Conservation (phyloP, 495 filamentous ascomycete genomes). For the Chaetomidium leptoderma region DNA sequence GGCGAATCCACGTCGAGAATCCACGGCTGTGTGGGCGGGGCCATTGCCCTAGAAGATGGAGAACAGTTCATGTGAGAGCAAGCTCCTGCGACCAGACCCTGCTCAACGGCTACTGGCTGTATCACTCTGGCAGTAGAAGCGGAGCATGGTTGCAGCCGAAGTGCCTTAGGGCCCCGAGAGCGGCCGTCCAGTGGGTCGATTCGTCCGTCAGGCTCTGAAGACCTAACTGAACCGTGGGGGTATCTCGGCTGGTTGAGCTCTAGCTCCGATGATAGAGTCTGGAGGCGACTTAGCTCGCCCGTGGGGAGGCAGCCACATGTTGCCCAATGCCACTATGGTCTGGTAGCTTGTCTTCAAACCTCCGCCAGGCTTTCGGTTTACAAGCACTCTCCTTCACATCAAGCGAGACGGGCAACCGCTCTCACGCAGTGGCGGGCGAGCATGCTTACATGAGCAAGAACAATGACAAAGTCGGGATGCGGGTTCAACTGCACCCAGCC, state of each 20-base stretch:
- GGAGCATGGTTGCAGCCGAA: slow-evolving; percentile 22
- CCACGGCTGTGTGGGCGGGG: slow-evolving; percentile 11
- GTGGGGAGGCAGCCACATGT: no score
- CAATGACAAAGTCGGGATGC: slow-evolving; percentile 22
- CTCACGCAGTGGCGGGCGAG: not conserved
- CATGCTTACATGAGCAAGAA: slow-evolving; percentile 5
- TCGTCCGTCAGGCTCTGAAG: not conserved
- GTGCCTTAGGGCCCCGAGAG: not conserved
- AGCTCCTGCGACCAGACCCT: slow-evolving; percentile 26
- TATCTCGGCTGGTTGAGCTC: not conserved
- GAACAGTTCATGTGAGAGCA: slow-evolving; percentile 34
- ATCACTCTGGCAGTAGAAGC: slow-evolving; percentile 11
- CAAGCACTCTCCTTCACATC: not conserved
- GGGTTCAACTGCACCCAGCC: slow-evolving; percentile 17
- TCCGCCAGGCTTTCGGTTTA: no score
- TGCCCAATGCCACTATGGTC: no score
- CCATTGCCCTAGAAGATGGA: slow-evolving; percentile 8
- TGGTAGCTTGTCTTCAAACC: no score
- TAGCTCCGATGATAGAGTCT: not conserved
- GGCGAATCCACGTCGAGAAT: slow-evolving; percentile 9
- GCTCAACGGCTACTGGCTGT: slow-evolving; percentile 1
- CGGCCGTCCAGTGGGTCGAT: not conserved
- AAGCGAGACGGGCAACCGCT: not conserved
- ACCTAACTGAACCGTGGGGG: not conserved
- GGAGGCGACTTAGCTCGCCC: not conserved